phyloP scores from a whole-genome alignment of 306 rosid species.

The Cicer yamashitae region DNA sequence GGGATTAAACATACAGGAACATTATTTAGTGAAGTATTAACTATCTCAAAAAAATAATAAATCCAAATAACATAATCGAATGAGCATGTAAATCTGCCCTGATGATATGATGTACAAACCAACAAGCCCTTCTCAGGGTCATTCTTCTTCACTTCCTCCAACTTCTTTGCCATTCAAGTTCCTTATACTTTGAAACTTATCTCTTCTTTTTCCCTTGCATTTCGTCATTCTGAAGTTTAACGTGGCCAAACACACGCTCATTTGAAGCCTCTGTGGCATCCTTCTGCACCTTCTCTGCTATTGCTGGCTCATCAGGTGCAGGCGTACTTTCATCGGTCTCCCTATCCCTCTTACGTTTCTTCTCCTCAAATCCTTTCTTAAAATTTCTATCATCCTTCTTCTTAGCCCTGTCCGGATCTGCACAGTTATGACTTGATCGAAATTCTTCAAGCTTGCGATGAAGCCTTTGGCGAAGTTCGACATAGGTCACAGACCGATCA shows the following conservation, averaged over 20 bases:
- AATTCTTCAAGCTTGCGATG: constrained; percentile 64
- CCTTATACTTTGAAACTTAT: constrained; percentile 64
- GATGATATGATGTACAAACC: background rate
- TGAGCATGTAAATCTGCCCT: background rate
- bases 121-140: constrained; percentile 73
- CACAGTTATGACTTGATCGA: constrained; percentile 54
- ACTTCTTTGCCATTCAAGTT: constrained; percentile 76
- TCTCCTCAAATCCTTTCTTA: background rate
- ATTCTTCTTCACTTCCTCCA: constrained; percentile 72
- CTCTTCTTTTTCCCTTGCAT: constrained; percentile 63
- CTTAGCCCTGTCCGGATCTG: constrained; percentile 53
- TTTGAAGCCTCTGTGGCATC: constrained; percentile 77
- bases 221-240: constrained; percentile 72
- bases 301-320: background rate
- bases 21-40: background rate
- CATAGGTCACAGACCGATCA: constrained; percentile 67
- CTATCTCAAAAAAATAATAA: background rate
- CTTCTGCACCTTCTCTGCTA: constrained; percentile 49
- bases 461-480: constrained; percentile 57
- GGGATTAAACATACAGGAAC: background rate
- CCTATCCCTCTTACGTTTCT: constrained; percentile 12
- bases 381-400: constrained; percentile 47
- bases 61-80: background rate
- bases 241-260: constrained; percentile 71
- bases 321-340: constrained; percentile 33